Evolutionary conservation across 2,329 filamentous ascomycete genomes (phyloP).

Genomic region (Diaporthe sp.): DNA sequence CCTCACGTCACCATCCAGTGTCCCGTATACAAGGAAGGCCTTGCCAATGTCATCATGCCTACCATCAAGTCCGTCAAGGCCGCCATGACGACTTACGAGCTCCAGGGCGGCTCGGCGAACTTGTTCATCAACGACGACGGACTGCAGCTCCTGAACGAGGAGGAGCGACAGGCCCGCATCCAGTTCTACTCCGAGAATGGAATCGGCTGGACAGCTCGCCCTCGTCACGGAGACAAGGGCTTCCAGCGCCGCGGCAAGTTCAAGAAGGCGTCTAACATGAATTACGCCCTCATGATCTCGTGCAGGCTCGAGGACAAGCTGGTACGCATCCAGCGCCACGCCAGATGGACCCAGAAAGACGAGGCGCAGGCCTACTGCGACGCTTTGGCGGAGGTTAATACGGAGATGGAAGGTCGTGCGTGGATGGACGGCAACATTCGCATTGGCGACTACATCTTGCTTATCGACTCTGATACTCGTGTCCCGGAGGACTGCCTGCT

Average conservation of each 20-base stretch:
- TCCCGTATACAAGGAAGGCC: conserved; percentile 89
- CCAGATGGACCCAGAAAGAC: conserved; percentile 77
- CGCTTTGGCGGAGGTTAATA: conserved; percentile 75
- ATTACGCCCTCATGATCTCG: conserved; percentile 77
- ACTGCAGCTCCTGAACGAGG: conserved; percentile 75
- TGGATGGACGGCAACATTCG: conserved; percentile 91
- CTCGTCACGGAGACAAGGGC: conserved; percentile 73
- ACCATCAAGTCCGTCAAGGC: conserved; percentile 84
- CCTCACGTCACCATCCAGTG: conserved; percentile 88
- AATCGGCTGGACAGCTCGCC: conserved; percentile 78
- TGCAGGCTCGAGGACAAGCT: conserved; percentile 81
- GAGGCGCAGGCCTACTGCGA: conserved; percentile 77
- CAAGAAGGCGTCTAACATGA: conserved; percentile 82
- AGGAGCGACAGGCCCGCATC: conserved; percentile 71
- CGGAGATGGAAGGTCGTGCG: conserved; percentile 74
- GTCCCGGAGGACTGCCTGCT: conserved; percentile 83
- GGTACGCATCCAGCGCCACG: conserved; percentile 65
- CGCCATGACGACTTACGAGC: conserved; percentile 82
- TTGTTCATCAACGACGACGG: conserved; percentile 85
- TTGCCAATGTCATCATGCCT: conserved; percentile 80
- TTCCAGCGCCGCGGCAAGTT: conserved; percentile 76
- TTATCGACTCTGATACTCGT: conserved; percentile 85
- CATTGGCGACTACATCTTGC: conserved; percentile 84
- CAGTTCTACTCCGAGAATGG: conserved; percentile 79
- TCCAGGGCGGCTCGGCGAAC: conserved; percentile 83